phyloP scores from a whole-genome alignment of 441 rosid genomes.

The Adansonia madagascariensis region DNA sequence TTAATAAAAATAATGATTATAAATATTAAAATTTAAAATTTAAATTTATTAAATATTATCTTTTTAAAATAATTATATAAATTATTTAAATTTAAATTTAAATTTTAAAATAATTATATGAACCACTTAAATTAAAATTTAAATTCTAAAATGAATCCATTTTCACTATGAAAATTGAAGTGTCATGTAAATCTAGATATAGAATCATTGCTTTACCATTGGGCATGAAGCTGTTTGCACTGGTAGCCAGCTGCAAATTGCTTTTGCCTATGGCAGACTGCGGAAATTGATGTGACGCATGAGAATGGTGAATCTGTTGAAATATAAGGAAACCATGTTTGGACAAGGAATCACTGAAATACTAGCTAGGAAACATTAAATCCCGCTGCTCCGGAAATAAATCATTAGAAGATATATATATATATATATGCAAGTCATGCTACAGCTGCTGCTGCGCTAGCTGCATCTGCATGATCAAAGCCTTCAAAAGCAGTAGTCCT shows the following conservation, averaged over 20 bases:
- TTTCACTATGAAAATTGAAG: neutral
- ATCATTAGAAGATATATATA: no score
- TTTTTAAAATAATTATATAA: no score
- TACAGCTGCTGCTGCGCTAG: neutral
- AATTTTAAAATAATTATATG: no score
- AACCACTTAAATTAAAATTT: no score
- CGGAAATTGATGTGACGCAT: conserved; percentile 37
- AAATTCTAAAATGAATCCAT: neutral
- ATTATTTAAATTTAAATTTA: no score
- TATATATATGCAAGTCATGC: neutral
- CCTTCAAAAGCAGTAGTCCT: neutral
- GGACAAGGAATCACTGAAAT: conserved; percentile 32
- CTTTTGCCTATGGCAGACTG: conserved; percentile 20
- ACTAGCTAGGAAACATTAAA: conserved; percentile 24
- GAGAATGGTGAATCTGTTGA: neutral
- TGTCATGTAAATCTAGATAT: neutral
- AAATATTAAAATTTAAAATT: no score
- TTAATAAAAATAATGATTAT: no score
- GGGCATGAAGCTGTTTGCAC: conserved; percentile 13
- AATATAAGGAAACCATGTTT: conserved; percentile 2
- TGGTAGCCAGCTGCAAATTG: neutral
- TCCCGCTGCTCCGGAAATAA: neutral
- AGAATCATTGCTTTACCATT: neutral
- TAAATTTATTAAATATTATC: no score
- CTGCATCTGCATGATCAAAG: conserved; percentile 5